Evolutionary conservation across 257 asterid species (phyloP).

Genomic region (Coffea canephora): DNA sequence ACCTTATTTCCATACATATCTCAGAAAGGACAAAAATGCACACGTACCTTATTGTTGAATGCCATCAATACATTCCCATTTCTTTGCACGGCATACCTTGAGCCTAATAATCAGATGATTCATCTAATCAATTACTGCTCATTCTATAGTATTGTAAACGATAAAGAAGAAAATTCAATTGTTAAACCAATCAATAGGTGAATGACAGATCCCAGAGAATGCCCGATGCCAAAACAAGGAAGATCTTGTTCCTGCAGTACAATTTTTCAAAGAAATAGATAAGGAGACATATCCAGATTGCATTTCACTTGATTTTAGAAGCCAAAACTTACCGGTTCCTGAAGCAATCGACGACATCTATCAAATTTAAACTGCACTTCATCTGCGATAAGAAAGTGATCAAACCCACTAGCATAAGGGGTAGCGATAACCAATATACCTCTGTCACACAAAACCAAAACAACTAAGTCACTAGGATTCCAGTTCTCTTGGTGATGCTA

Average conservation of each 20-base stretch:
- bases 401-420: constrained; percentile 95
- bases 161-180: constrained; percentile 15
- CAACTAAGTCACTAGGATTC: constrained; percentile 17
- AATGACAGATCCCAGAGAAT: constrained; percentile 87
- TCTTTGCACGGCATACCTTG: constrained; percentile 90
- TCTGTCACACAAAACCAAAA: constrained; percentile 48
- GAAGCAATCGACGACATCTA: constrained; percentile 72
- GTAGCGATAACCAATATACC: constrained; percentile 85
- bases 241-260: constrained; percentile 61
- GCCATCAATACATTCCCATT: constrained; percentile 86
- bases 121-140: constrained; percentile 18
- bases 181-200: constrained; percentile 84
- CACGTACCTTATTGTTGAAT: constrained; percentile 78
- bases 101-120: constrained; percentile 52
- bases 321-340: constrained; percentile 55
- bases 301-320: neutral
- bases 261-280: constrained; percentile 16
- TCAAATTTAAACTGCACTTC: constrained; percentile 91
- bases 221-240: constrained; percentile 90
- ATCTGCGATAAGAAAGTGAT: constrained; percentile 89
- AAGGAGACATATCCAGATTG: constrained; percentile 12
- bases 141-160: constrained; percentile 6
- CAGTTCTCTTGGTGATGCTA: constrained; percentile 1
- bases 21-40: constrained; percentile 11
- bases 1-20: neutral